Percentiles rank a stretch among this genome's conserved stretches.
Conservation (phyloP, 192 early-diverging fungal species). For the Backusella tarrabulga region DNA sequence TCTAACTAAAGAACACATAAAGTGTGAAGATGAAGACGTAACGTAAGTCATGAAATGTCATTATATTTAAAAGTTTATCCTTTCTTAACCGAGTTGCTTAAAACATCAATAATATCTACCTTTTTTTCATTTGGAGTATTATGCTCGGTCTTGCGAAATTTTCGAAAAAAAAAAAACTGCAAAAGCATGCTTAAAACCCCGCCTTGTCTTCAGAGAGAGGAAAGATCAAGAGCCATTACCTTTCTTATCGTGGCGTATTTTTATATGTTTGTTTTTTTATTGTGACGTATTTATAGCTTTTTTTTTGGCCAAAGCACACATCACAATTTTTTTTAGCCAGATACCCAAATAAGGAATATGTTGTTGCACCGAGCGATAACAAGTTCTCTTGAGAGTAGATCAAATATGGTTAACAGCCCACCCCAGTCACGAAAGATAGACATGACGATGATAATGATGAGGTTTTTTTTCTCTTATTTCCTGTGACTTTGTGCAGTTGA, state of each 20-base stretch:
- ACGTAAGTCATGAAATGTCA: background rate
- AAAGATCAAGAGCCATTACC: background rate
- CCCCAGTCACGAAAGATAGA: conserved; percentile 1
- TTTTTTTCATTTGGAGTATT: background rate
- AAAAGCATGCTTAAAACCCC: background rate
- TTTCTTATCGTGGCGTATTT: background rate
- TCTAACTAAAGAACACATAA: background rate
- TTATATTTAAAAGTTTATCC: background rate
- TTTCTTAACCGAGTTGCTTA: background rate
- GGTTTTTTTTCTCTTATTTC: background rate
- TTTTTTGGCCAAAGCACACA: conserved; percentile 1
- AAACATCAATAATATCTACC: background rate
- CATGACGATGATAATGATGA: background rate
- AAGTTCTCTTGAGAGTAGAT: background rate
- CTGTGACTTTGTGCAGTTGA: conserved; percentile 5
- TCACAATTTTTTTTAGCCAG: background rate
- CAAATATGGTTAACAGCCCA: background rate
- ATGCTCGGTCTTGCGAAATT: background rate
- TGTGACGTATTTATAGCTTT: background rate
- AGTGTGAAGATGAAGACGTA: background rate
- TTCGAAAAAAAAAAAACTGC: background rate
- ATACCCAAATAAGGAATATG: background rate
- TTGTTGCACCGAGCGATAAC: background rate
- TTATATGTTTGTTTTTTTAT: background rate
- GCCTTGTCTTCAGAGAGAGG: background rate